Evolutionary conservation across 768 basidiomycete genomes (phyloP).

Genomic region (Trametes elegans): DNA sequence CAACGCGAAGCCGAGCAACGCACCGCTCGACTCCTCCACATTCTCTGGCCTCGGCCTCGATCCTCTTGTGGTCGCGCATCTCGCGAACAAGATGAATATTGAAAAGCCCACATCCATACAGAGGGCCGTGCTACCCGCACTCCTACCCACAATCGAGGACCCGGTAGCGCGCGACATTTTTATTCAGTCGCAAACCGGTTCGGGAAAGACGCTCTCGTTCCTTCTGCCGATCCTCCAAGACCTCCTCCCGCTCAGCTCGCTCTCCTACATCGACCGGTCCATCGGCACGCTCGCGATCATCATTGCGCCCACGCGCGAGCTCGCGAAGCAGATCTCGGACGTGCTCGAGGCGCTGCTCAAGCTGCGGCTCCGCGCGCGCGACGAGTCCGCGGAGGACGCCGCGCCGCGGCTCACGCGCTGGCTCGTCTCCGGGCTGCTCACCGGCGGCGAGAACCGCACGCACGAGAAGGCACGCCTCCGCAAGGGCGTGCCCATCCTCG

Average conservation of each 20-base stretch:
- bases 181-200: conserved; percentile 96
- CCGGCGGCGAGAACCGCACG: conserved; percentile 88
- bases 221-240: conserved; percentile 94
- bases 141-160: conserved; percentile 44
- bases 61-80: conserved; percentile 74
- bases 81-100: conserved; percentile 78
- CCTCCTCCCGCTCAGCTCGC: conserved; percentile 81
- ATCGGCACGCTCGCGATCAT: conserved; percentile 95
- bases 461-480: conserved; percentile 96
- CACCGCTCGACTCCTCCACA: conserved; percentile 76
- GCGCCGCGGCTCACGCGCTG: conserved; percentile 69
- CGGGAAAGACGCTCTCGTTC: conserved; percentile 93
- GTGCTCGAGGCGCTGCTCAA: conserved; percentile 83
- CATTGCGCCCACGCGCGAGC: conserved; percentile 92
- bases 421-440: conserved; percentile 90
- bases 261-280: conserved; percentile 92
- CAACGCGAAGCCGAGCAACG: conserved; percentile 64
- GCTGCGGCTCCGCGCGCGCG: conserved; percentile 64
- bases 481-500: conserved; percentile 93
- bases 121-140: conserved; percentile 61
- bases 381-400: conserved; percentile 49
- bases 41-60: conserved; percentile 84
- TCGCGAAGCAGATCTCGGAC: conserved; percentile 95
- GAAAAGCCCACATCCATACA: conserved; percentile 89
- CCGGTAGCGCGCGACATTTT: conserved; percentile 67